These are phyloP conservation scores for Phytophthora pisi DNA, from an alignment of 352 stramenopile species.

Conservation along the genomic window DNA sequence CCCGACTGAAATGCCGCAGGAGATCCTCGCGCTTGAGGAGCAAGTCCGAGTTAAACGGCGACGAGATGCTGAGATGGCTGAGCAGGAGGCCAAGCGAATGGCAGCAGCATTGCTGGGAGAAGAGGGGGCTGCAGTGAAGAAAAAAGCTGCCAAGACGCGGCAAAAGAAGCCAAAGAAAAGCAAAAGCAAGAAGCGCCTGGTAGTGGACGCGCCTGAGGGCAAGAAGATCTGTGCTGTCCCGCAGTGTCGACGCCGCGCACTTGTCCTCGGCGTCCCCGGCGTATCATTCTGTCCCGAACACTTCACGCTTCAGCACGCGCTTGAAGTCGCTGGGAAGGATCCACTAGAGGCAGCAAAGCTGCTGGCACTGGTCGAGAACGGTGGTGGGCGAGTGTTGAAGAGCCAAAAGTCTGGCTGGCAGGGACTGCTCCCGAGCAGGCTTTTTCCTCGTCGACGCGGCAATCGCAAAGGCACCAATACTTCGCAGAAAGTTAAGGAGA, in stretches of 20 bases:
- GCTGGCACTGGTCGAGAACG: conserved; percentile 44
- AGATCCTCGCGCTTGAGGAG: conserved; percentile 65
- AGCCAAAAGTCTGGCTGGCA: conserved; percentile 19
- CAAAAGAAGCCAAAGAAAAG: conserved; percentile 42
- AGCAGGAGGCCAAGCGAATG: conserved; percentile 58
- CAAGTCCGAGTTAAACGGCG: conserved; percentile 59
- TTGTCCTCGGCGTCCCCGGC: conserved; percentile 36
- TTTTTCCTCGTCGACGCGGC: conserved; percentile 22
- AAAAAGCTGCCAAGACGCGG: conserved; percentile 9
- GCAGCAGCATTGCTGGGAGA: conserved; percentile 50
- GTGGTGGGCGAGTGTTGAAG: conserved; percentile 24
- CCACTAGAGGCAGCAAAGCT: conserved; percentile 67
- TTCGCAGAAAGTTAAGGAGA: conserved; percentile 22
- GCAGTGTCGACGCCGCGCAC: conserved; percentile 33
- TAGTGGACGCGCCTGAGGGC: conserved; percentile 21
- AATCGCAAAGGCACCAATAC: background rate
- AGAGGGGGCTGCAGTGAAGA: conserved; percentile 21
- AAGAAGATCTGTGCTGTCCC: conserved; percentile 43
- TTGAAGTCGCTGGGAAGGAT: conserved; percentile 61
- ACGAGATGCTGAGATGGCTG: conserved; percentile 54
- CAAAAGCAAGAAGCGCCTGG: conserved; percentile 28
- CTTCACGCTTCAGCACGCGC: conserved; percentile 70
- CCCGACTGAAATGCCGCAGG: conserved; percentile 34
- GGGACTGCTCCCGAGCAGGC: conserved; percentile 15
- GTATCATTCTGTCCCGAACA: conserved; percentile 55